Base-by-base conservation (phyloP, 345 rosid genomes). In the Populus ilicifolia region DNA sequence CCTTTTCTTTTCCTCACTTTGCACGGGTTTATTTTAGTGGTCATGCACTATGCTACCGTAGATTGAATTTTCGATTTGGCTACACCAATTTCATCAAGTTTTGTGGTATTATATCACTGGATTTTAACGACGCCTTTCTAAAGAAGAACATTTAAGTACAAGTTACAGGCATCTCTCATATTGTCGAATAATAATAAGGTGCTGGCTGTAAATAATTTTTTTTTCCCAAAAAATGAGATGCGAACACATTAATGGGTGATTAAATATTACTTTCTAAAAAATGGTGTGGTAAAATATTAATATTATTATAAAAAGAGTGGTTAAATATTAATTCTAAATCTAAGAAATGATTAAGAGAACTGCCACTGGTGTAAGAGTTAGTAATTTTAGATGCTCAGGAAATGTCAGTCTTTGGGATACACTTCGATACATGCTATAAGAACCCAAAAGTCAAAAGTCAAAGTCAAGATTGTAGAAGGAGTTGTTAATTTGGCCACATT, bases 401-500 rank as follows among this genome's bases (percentile, higher is more conserved):
- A 56, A 23, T n/a, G 27, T n/a, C 62, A 8, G 27, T 56, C 1
- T 56, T 4, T 23, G 64, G 23, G 29, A n/a, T 59, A 23, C 64
- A 59, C 16, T 59, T 3, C 0, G 64, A 59, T 23, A 59, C 29
- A 59, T 23, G 29, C 0, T 18, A 71, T 29, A 0, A 20, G 7
- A 17, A 13, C 29, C 33, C n/a, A 8, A 6, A 10, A 43, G 69
- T n/a, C n/a, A 65, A 41, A 43, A 43, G 69, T n/a, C n/a, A 65
- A 41, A 43, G 78, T 73, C 78, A 79, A 76, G 12, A 67, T 43
- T 30, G n/a, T 23, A 44, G 38, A 29, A 17, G 27, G 27, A 48
- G 77, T 54, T 78, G 76, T 82, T 76, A 13, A 79, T 61, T 63
- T 20, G 59, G 18, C n/a, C n/a, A 20, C 59, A 74, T 66, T 71